phyloP scores from a whole-genome alignment of 2,329 filamentous ascomycete species.

The Stylonectria norvegica region DNA sequence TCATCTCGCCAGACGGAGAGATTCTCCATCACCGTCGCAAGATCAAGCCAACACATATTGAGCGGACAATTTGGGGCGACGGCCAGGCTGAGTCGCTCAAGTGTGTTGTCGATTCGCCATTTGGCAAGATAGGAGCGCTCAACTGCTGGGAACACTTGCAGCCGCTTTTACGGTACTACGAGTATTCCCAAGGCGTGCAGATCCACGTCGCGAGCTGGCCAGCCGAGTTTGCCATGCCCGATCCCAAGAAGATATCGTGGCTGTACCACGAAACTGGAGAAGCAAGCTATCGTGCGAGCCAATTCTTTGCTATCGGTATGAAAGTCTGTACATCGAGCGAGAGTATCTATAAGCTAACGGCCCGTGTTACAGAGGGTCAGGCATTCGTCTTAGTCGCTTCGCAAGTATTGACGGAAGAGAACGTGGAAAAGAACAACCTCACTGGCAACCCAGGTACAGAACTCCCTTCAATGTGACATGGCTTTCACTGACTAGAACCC shows the following conservation, averaged over 20 bases:
- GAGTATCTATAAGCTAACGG: background rate
- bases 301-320: constrained; percentile 39
- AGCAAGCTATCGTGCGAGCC: constrained; percentile 33
- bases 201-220: constrained; percentile 23
- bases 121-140: constrained; percentile 48
- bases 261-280: constrained; percentile 35
- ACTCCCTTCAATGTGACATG: background rate
- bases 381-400: constrained; percentile 40
- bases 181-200: constrained; percentile 16
- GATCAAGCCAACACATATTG: constrained; percentile 46
- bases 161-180: constrained; percentile 15
- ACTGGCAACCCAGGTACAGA: constrained; percentile 34
- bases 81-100: constrained; percentile 49
- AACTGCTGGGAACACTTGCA: constrained; percentile 51
- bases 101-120: constrained; percentile 41
- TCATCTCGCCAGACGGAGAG: constrained; percentile 46
- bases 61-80: constrained; percentile 48
- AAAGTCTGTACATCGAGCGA: background rate
- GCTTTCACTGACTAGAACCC: background rate
- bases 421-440: constrained; percentile 37
- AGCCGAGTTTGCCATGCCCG: constrained; percentile 34
- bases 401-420: constrained; percentile 39
- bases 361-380: constrained; percentile 28
- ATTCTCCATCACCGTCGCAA: constrained; percentile 43
- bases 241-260: constrained; percentile 31